A percentile compares a stretch with the other conserved stretches of the same genome.
phyloP scores from a whole-genome alignment of 140 eudicot genomes.

The Anethum foeniculum region DNA sequence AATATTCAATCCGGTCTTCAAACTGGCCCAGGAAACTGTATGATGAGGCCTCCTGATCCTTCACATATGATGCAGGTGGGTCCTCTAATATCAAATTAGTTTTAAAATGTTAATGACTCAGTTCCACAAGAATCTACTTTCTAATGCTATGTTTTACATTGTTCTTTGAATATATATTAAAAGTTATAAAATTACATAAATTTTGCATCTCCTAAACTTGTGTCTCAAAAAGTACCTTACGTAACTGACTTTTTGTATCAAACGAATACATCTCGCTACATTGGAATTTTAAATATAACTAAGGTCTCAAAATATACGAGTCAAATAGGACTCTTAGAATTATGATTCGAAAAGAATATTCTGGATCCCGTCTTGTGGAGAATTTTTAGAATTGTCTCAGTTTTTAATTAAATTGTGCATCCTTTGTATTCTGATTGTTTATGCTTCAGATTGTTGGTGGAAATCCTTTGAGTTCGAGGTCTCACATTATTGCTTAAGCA shows the following conservation, averaged over 20 bases:
- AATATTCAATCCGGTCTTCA: constrained; percentile 41
- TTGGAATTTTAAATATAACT: neutral
- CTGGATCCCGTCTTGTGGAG: neutral
- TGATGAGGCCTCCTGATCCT: constrained; percentile 61
- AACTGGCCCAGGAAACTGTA: constrained; percentile 61
- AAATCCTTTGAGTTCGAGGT: neutral
- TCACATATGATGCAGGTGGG: constrained; percentile 64
- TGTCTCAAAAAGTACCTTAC: neutral
- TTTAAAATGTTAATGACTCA: too few relatives aligned
- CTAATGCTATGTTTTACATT: neutral
- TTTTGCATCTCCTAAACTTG: neutral
- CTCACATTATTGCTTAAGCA: too few relatives aligned
- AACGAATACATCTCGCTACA: neutral
- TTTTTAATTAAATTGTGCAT: neutral
- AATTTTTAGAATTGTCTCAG: too few relatives aligned
- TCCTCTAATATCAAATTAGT: too few relatives aligned
- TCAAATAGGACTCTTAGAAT: neutral
- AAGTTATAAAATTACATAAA: neutral
- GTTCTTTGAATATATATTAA: neutral
- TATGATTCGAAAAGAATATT: neutral
- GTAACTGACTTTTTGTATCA: neutral
- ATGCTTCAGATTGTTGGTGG: too few relatives aligned
- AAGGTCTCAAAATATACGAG: neutral
- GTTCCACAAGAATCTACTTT: neutral
- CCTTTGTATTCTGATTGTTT: too few relatives aligned